These are phyloP conservation scores for Leptodontidium sp. DNA, from an alignment of 2,329 filamentous ascomycete species.

Conservation along the genomic window DNA sequence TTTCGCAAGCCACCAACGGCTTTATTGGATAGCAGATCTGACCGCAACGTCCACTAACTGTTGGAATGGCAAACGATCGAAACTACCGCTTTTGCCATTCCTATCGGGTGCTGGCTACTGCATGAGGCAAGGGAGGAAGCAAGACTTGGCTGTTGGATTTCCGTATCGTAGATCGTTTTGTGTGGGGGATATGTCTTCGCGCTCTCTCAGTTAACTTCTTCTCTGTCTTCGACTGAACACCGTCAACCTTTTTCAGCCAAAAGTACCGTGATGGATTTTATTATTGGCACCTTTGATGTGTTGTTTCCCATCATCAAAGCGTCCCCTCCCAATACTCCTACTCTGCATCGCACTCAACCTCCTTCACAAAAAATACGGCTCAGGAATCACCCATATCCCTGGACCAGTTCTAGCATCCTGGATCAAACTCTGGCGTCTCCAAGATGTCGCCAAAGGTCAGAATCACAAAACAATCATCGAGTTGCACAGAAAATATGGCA, in stretches of 20 bases:
- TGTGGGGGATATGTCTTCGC: too few species aligned
- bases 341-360: background rate
- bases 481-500: slow-evolving; percentile 25
- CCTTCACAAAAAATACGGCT: background rate
- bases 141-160: too few species aligned
- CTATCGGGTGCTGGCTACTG: background rate
- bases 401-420: slow-evolving; percentile 22
- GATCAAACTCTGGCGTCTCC: slow-evolving; percentile 26
- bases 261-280: background rate
- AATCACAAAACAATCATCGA: slow-evolving; percentile 17
- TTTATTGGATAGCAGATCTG: background rate
- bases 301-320: background rate
- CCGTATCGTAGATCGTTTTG: too few species aligned
- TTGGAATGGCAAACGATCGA: background rate
- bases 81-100: background rate
- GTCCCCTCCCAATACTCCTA: background rate
- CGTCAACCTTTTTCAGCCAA: background rate
- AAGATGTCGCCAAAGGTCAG: slow-evolving; percentile 26
- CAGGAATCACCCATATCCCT: slow-evolving; percentile 13
- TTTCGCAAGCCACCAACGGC: background rate
- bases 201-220: too few species aligned
- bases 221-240: too few species aligned
- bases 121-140: background rate
- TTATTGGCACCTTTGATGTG: background rate
- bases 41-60: background rate